Evolutionary conservation across 1,284 basidiomycete species (phyloP), one percentile per base, ranked within the genome.

Genomic region (Leccinum colubrinum): DNA sequence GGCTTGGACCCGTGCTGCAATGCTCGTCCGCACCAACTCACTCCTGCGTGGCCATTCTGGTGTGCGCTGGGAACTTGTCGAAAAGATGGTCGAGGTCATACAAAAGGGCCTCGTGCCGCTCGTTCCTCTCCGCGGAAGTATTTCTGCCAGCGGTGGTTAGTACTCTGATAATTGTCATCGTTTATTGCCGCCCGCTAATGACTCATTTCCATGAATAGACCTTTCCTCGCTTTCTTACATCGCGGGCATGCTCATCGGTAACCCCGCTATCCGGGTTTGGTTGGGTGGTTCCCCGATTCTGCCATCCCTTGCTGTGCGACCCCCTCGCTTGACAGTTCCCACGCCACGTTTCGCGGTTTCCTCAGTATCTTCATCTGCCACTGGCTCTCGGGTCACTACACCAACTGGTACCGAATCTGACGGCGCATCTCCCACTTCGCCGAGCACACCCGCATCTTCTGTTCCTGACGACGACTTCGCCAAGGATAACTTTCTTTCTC

Each of bases 11-110:
- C 87, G 93, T 56, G 94, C 90, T 14, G 93, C 94, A 1, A 93
- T 95, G 67, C 78, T 94, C 8, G 83, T 96, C 65, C 88, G 94
- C 66, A 88, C 93, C 80, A 95, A 95, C 77, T 93, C 91, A 2
- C 84, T 94, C 58, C 85, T 93, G 59, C 86, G 93, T n/a, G 93
- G 92, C 0, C 94, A 95, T 76, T 94, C 91, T 39, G 94, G 91
- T 54, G 88, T 95, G 8, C 84, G 93, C 22, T 89, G 88, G 83
- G 86, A 89, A 65, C 83, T 95, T 43, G 84, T 95, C 61, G 83
- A 93, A 72, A 87, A 87, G 69, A 92, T 95, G 86, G 83, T 83
- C 62, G 81, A 85, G 39, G 83, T 95, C 59, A 83, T 96, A 56
- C 77, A 80, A 54, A 85, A 86, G 64, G 86, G 91, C 67, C 83